Conservation (phyloP, 2,329 filamentous ascomycete species). For the Phaeosphaeria sp. region DNA sequence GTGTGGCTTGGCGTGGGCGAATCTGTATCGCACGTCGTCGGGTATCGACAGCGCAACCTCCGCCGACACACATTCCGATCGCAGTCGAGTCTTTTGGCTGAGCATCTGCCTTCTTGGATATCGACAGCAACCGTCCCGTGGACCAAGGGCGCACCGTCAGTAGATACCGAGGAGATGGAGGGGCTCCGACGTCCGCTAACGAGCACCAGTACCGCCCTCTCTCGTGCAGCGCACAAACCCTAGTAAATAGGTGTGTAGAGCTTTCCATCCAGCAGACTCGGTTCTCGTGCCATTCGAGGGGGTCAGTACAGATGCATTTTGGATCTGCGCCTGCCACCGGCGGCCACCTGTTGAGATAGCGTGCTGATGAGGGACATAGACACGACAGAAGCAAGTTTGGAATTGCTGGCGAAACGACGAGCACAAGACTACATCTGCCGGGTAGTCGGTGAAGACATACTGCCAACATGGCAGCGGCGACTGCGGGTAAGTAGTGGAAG, state of each 20-base stretch:
- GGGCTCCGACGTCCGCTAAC: conserved; percentile 43
- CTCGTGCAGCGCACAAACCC: conserved; percentile 35
- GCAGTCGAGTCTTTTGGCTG: conserved; percentile 9
- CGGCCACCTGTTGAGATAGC: conserved; percentile 3
- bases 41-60: conserved; percentile 27
- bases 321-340: background rate
- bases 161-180: conserved; percentile 32
- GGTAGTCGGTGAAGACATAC: conserved; percentile 28
- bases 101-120: conserved; percentile 14
- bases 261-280: conserved; percentile 16
- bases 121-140: conserved; percentile 10
- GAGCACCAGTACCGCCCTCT: conserved; percentile 34
- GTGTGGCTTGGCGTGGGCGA: conserved; percentile 45
- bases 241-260: conserved; percentile 41
- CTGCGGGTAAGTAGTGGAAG: conserved; percentile 47
- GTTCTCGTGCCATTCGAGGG: background rate
- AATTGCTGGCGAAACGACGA: conserved; percentile 18
- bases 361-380: conserved; percentile 27
- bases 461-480: conserved; percentile 49
- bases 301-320: background rate
- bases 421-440: conserved; percentile 17
- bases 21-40: conserved; percentile 41
- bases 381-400: conserved; percentile 15
- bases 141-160: conserved; percentile 29
- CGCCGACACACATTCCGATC: conserved; percentile 18